These are phyloP conservation scores for Lepraria neglecta DNA, from an alignment of 495 filamentous ascomycete genomes.

Conservation along the genomic window DNA sequence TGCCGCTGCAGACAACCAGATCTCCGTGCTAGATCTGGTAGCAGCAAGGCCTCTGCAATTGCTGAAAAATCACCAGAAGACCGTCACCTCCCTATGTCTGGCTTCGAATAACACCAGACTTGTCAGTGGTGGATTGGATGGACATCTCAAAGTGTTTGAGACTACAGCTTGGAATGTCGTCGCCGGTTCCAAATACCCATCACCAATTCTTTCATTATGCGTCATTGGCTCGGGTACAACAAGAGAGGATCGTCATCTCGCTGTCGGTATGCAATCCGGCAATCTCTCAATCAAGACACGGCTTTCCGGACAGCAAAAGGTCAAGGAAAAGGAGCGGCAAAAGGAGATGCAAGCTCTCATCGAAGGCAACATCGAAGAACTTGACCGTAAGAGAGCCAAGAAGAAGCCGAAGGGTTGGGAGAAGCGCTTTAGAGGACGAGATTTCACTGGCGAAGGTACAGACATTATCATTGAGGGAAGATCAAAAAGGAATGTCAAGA, in stretches of 20 bases:
- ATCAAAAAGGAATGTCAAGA: conserved; percentile 46
- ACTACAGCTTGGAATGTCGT: conserved; percentile 89
- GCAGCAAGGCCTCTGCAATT: conserved; percentile 80
- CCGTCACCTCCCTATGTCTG: conserved; percentile 74
- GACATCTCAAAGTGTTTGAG: conserved; percentile 94
- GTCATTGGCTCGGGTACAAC: conserved; percentile 60
- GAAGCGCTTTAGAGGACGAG: conserved; percentile 64
- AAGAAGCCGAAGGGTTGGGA: conserved; percentile 62
- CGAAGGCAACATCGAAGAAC: conserved; percentile 65
- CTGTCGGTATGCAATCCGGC: conserved; percentile 89
- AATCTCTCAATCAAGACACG: conserved; percentile 82
- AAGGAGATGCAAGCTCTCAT: conserved; percentile 83
- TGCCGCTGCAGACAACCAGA: conserved; percentile 76
- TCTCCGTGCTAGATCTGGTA: conserved; percentile 89
- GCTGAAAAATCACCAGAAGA: conserved; percentile 94
- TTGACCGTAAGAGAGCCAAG: conserved; percentile 59
- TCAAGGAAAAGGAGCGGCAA: conserved; percentile 65
- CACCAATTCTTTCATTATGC: conserved; percentile 75
- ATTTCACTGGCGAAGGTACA: conserved; percentile 76
- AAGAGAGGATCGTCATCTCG: conserved; percentile 79
- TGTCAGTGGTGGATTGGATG: conserved; percentile 82
- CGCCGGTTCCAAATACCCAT: conserved; percentile 82
- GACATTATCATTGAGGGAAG: conserved; percentile 84
- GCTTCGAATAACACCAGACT: conserved; percentile 74
- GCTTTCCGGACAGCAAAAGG: conserved; percentile 73